Evolutionary conservation across 2,329 filamentous ascomycete genomes (phyloP).

Genomic region (Exserohilum rostratum): DNA sequence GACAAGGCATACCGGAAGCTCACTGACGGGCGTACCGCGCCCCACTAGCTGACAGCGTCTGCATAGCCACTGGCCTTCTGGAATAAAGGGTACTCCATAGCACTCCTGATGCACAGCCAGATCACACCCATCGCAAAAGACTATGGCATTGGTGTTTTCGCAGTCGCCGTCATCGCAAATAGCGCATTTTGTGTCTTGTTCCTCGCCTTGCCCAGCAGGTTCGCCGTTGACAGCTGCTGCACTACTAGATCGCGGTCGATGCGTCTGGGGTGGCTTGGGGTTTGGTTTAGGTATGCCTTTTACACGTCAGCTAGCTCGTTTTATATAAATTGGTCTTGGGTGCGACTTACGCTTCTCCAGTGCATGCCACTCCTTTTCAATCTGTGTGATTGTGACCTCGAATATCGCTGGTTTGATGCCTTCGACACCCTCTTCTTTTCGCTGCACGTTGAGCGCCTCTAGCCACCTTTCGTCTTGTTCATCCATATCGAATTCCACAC

Average conservation of each 20-base stretch:
- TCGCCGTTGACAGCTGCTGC: constrained; percentile 96
- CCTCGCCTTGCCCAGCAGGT: constrained; percentile 78
- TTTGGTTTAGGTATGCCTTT: constrained; percentile 87
- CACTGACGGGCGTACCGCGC: constrained; percentile 78
- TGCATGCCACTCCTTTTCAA: constrained; percentile 98
- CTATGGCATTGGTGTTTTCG: constrained; percentile 98
- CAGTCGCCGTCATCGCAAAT: constrained; percentile 99
- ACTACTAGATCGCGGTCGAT: constrained; percentile 88
- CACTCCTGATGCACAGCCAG: constrained; percentile 98
- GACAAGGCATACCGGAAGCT: constrained; percentile 39
- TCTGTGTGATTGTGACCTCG: constrained; percentile 97
- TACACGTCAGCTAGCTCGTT: constrained; percentile 9
- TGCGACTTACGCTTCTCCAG: constrained; percentile 74
- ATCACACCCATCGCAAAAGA: constrained; percentile 98
- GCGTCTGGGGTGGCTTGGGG: constrained; percentile 93
- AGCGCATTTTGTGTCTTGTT: constrained; percentile 95
- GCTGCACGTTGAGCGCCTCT: constrained; percentile 77
- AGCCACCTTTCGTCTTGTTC: constrained; percentile 98
- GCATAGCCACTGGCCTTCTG: constrained; percentile 97
- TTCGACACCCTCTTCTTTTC: constrained; percentile 76
- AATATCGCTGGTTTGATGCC: constrained; percentile 91
- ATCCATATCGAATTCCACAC: constrained; percentile 99
- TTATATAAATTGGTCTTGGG: background rate
- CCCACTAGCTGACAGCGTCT: constrained; percentile 96
- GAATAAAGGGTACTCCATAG: constrained; percentile 98